Conservation (phyloP, 2,329 filamentous ascomycete genomes). For the Drechslera avenae region DNA sequence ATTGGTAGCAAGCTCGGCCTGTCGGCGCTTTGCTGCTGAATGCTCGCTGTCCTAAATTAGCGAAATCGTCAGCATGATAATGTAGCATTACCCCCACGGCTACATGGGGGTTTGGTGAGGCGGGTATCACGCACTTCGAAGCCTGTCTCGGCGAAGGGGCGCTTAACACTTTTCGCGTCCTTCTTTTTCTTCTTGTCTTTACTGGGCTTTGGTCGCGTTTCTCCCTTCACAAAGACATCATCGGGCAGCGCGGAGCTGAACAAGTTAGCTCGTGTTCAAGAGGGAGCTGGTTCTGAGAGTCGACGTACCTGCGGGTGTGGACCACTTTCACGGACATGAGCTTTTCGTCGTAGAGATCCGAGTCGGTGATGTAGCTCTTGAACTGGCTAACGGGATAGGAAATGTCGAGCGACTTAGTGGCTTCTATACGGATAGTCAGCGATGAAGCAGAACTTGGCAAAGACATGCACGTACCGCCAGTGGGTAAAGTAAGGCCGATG, state of each 20-base stretch:
- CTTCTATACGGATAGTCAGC: slow-evolving; percentile 48
- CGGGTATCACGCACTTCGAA: slow-evolving; percentile 52
- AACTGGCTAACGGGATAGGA: slow-evolving; percentile 85
- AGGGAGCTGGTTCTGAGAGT: not conserved
- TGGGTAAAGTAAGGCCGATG: slow-evolving; percentile 80
- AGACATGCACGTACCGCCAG: slow-evolving; percentile 61
- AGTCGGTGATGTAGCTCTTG: slow-evolving; percentile 77
- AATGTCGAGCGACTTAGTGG: slow-evolving; percentile 73
- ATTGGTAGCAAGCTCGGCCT: slow-evolving; percentile 36
- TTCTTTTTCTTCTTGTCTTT: slow-evolving; percentile 49
- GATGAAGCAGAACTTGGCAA: not conserved
- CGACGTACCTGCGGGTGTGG: slow-evolving; percentile 80
- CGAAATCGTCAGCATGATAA: slow-evolving; percentile 41
- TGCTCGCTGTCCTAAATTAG: slow-evolving; percentile 47
- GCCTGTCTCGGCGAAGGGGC: slow-evolving; percentile 51
- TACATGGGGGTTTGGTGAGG: slow-evolving; percentile 22
- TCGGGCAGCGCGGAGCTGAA: slow-evolving; percentile 81
- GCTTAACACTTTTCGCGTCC: slow-evolving; percentile 46
- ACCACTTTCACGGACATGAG: slow-evolving; percentile 80
- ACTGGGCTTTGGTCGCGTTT: slow-evolving; percentile 57
- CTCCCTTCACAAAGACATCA: slow-evolving; percentile 84
- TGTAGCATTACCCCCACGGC: slow-evolving; percentile 27
- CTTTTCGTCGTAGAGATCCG: slow-evolving; percentile 75
- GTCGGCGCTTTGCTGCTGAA: slow-evolving; percentile 40
- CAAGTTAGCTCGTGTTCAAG: slow-evolving; percentile 22